Percentiles rank a stretch among this genome's conserved stretches.
Conservation (phyloP, 2,329 filamentous ascomycete species). For the Bipolaris bicolor region DNA sequence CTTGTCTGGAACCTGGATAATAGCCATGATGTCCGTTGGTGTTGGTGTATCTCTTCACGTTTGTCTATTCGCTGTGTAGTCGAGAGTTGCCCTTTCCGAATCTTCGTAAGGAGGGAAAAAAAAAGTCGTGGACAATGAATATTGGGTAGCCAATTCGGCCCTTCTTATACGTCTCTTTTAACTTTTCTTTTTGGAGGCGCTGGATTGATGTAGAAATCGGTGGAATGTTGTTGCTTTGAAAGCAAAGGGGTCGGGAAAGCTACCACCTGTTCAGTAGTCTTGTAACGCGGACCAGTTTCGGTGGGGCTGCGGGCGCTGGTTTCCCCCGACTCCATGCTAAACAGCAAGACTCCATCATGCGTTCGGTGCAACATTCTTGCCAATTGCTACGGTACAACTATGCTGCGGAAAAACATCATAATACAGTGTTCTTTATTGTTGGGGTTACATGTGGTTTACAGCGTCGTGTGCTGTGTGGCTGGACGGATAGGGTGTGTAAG, state of each 20-base stretch:
- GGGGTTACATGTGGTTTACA: neutral
- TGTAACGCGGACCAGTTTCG: slow-evolving; percentile 34
- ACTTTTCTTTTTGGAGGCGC: too few relatives aligned
- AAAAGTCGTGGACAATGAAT: too few relatives aligned
- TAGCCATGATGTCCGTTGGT: slow-evolving; percentile 26
- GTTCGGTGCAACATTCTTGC: slow-evolving; percentile 22
- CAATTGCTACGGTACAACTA: slow-evolving; percentile 10
- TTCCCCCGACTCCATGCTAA: neutral
- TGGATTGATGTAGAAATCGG: too few relatives aligned
- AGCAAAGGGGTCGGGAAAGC: neutral
- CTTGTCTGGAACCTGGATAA: slow-evolving; percentile 33
- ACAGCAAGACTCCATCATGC: neutral
- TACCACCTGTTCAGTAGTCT: neutral
- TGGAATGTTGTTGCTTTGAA: neutral
- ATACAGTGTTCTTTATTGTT: neutral
- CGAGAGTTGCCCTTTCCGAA: too few relatives aligned
- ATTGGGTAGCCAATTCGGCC: too few relatives aligned
- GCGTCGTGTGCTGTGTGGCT: neutral
- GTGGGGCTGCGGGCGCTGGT: slow-evolving; percentile 12
- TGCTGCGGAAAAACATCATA: neutral
- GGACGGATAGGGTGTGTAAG: neutral
- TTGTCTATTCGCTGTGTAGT: too few relatives aligned
- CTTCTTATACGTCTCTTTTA: too few relatives aligned
- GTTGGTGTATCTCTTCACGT: neutral
- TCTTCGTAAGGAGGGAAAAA: too few relatives aligned